These are phyloP conservation scores for Chlorella sorokiniana DNA, from an alignment of 139 green algal genomes.

Conservation along the genomic window DNA sequence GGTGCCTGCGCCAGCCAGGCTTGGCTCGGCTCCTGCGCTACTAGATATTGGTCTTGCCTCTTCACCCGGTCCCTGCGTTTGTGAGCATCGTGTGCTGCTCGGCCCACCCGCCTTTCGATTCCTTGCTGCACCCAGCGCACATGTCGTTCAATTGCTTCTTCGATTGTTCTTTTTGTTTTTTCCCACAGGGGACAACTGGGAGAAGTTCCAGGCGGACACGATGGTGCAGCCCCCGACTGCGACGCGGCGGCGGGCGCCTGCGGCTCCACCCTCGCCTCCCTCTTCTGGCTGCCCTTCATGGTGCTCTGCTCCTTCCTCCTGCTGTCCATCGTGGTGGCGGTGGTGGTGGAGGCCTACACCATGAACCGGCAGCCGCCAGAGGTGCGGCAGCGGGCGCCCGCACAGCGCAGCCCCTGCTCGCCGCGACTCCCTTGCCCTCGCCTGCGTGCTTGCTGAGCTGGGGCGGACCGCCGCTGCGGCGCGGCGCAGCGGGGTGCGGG, in stretches of 20 bases:
- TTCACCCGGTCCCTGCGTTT: no score
- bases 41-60: no score
- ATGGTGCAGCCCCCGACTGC: not conserved
- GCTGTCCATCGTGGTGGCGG: not conserved
- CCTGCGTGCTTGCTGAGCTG: no score
- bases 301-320: not conserved
- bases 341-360: slow-evolving; percentile 3
- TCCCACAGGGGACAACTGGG: not conserved
- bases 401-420: not conserved
- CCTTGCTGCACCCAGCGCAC: not conserved
- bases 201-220: not conserved
- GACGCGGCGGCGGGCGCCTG: not conserved
- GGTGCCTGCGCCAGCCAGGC: no score
- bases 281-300: slow-evolving; percentile 4
- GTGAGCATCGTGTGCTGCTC: no score
- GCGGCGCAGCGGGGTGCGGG: no score
- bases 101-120: not conserved
- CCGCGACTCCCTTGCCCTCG: no score
- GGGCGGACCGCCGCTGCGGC: no score
- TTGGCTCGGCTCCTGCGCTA: no score
- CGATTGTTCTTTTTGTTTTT: not conserved
- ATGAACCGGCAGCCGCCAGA: not conserved
- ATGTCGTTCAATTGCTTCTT: not conserved
- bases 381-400: not conserved
- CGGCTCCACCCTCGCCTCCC: not conserved